Evolutionary conservation across 805 yeast species (phyloP).

Genomic region (Metschnikowia colocasiae): DNA sequence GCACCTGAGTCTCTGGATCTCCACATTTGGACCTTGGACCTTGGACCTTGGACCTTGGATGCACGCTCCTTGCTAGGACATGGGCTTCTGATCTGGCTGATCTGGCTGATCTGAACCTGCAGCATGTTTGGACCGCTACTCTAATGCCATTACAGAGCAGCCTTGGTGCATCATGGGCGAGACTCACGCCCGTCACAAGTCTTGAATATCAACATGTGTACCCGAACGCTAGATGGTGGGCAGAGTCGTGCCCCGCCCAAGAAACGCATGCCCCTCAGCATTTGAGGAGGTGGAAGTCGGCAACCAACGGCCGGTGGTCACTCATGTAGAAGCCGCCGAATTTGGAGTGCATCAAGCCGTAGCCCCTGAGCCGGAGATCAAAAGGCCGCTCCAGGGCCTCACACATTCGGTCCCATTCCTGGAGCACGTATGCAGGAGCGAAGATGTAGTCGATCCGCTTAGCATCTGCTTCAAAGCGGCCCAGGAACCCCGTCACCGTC

Average conservation of each 20-base stretch:
- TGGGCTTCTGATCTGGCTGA: no score
- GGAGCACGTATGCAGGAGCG: conserved; percentile 23
- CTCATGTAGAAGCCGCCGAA: conserved; percentile 32
- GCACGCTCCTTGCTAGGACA: no score
- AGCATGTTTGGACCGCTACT: no score
- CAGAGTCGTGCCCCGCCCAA: no score
- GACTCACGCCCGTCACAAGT: no score
- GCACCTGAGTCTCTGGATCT: no score
- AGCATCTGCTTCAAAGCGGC: conserved; percentile 25
- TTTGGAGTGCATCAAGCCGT: conserved; percentile 33
- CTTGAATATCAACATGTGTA: no score
- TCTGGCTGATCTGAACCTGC: no score
- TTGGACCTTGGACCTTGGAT: no score
- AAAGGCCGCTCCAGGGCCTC: conserved; percentile 11
- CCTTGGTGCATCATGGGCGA: no score
- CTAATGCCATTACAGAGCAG: no score
- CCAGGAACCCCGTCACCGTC: conserved; percentile 33
- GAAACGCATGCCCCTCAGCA: neutral
- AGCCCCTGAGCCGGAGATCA: conserved; percentile 21
- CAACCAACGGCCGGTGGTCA: conserved; percentile 36
- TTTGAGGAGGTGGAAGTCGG: conserved; percentile 19
- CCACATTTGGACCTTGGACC: neutral
- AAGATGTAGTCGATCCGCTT: conserved; percentile 34
- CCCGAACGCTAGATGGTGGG: neutral
- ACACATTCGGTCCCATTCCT: conserved; percentile 17